phyloP scores from a whole-genome alignment of 2,329 filamentous ascomycete genomes.

The Alternaria longipes region DNA sequence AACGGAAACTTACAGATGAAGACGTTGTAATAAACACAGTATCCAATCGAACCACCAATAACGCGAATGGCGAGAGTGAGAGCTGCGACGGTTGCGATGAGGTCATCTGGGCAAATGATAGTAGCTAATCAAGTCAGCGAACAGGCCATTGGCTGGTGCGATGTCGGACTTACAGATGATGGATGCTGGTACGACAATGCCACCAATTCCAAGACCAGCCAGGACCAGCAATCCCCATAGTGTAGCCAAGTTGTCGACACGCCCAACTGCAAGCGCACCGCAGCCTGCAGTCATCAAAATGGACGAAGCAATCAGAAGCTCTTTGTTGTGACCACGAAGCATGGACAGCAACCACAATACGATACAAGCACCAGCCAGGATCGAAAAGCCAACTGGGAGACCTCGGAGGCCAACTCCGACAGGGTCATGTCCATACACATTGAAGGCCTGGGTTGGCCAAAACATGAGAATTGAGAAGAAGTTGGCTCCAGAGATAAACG shows the following conservation, averaged over 20 bases:
- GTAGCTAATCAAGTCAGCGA: slow-evolving; percentile 55
- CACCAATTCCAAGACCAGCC: slow-evolving; percentile 71
- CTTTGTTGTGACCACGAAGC: slow-evolving; percentile 67
- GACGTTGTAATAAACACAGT: slow-evolving; percentile 59
- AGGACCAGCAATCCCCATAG: slow-evolving; percentile 68
- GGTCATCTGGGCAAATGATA: slow-evolving; percentile 73
- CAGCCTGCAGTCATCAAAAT: slow-evolving; percentile 73
- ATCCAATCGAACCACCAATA: slow-evolving; percentile 71
- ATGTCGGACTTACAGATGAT: slow-evolving; percentile 59
- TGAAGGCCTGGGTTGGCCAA: slow-evolving; percentile 46
- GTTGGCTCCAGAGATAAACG: slow-evolving; percentile 45
- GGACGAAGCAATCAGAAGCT: slow-evolving; percentile 67
- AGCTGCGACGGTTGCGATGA: slow-evolving; percentile 74
- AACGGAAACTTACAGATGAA: slow-evolving; percentile 34
- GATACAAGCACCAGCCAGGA: slow-evolving; percentile 69
- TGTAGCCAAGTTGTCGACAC: slow-evolving; percentile 61
- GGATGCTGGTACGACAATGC: slow-evolving; percentile 72
- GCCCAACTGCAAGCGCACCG: slow-evolving; percentile 63
- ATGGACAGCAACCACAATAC: slow-evolving; percentile 66
- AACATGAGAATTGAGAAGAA: slow-evolving; percentile 47
- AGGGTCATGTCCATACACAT: slow-evolving; percentile 63
- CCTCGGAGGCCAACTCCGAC: slow-evolving; percentile 70
- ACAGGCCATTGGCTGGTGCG: not conserved
- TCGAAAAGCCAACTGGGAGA: slow-evolving; percentile 70
- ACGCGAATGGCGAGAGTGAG: slow-evolving; percentile 73